These are phyloP conservation scores for Aspergillus indologenus DNA, from an alignment of 495 filamentous ascomycete genomes.

Conservation along the genomic window DNA sequence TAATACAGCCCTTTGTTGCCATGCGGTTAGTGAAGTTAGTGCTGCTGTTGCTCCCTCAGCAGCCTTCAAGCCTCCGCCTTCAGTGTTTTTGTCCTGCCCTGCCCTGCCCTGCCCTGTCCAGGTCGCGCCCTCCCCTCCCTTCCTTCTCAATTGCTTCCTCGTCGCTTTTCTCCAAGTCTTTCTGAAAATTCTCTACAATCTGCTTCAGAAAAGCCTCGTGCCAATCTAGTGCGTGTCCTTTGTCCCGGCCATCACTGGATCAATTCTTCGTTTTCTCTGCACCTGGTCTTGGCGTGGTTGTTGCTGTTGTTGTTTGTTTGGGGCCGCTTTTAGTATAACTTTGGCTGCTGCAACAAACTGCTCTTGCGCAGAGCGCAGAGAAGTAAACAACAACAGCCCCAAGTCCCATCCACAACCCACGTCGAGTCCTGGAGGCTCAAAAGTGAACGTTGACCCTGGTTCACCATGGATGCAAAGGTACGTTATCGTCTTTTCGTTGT, in stretches of 20 bases:
- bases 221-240: background rate
- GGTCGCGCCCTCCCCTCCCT: slow-evolving; percentile 14
- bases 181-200: slow-evolving; percentile 18
- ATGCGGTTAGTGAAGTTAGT: background rate
- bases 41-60: too few species aligned
- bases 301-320: slow-evolving; percentile 34
- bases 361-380: slow-evolving; percentile 12
- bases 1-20: slow-evolving; percentile 13
- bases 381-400: slow-evolving; percentile 34
- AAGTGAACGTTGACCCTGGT: background rate
- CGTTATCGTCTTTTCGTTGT: slow-evolving; percentile 14
- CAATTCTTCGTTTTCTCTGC: slow-evolving; percentile 7
- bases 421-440: slow-evolving; percentile 13
- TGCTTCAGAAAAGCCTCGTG: background rate
- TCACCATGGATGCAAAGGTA: slow-evolving; percentile 47
- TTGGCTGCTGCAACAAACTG: slow-evolving; percentile 19
- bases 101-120: too few species aligned
- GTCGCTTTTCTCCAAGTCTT: background rate
- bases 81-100: slow-evolving; percentile 24
- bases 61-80: too few species aligned
- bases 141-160: slow-evolving; percentile 11
- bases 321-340: slow-evolving; percentile 23
- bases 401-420: slow-evolving; percentile 7
- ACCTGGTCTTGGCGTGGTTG: slow-evolving; percentile 24
- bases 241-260: slow-evolving; percentile 2